A percentile compares a stretch with the other conserved stretches of the same genome.
Conservation (phyloP, 768 basidiomycete genomes). For the Calocybe cyanea region DNA sequence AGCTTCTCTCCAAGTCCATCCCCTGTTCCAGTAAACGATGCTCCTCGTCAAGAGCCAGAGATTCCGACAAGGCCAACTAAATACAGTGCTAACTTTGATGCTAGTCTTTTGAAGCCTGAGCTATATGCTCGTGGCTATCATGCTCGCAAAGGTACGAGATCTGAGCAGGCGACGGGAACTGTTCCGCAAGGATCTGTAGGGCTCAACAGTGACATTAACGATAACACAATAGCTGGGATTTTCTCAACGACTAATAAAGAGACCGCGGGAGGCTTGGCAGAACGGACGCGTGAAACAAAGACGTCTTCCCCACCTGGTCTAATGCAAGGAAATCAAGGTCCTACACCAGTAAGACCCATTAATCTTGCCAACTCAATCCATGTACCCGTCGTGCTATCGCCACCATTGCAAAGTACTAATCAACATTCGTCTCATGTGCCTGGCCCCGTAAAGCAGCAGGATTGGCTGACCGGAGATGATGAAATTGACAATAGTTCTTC, state of each 20-base stretch:
- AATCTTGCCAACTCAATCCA: slow-evolving; percentile 8
- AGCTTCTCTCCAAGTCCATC: slow-evolving; percentile 28
- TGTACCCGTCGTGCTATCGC: background rate
- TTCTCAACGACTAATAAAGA: slow-evolving; percentile 1
- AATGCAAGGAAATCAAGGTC: slow-evolving; percentile 46
- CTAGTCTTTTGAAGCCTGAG: slow-evolving; percentile 20
- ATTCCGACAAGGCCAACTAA: background rate
- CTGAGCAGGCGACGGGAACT: slow-evolving; percentile 53
- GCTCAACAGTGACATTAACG: slow-evolving; percentile 1
- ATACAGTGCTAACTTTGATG: background rate
- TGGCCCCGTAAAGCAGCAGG: slow-evolving; percentile 25
- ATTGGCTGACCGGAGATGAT: slow-evolving; percentile 77
- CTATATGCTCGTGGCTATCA: slow-evolving; percentile 18
- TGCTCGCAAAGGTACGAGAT: slow-evolving; percentile 40
- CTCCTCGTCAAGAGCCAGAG: slow-evolving; percentile 10
- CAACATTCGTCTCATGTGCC: background rate
- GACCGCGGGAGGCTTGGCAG: background rate
- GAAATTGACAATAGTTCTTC: slow-evolving; percentile 26
- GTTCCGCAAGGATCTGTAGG: slow-evolving; percentile 41
- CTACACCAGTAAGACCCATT: slow-evolving; percentile 40
- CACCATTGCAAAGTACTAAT: background rate
- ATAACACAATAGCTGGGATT: background rate
- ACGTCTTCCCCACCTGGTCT: slow-evolving; percentile 35
- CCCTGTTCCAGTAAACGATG: slow-evolving; percentile 9
- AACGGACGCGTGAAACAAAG: background rate